Evolutionary conservation across 116 monocot genomes (phyloP).

Genomic region (Papilionanthe hybrid): DNA sequence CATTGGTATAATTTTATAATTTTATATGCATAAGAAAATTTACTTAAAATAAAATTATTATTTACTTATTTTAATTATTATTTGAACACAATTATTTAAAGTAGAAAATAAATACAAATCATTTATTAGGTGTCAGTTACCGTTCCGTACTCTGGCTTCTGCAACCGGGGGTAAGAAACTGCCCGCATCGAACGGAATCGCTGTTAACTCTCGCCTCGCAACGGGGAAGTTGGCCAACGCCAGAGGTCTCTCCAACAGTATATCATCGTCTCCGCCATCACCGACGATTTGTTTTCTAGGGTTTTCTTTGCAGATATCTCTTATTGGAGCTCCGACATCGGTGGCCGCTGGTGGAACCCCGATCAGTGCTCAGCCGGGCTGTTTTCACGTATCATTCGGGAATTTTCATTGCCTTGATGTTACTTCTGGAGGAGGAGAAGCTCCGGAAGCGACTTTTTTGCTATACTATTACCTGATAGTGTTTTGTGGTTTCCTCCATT

Average conservation of each 20-base stretch:
- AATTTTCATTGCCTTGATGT: slow-evolving; percentile 14
- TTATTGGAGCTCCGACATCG: not conserved
- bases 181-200: no score
- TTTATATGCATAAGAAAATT: no score
- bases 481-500: not conserved
- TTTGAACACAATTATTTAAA: no score
- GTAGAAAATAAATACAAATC: no score
- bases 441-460: slow-evolving; percentile 8
- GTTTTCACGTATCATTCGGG: not conserved
- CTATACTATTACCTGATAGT: slow-evolving; percentile 3
- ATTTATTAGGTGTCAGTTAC: no score
- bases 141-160: no score
- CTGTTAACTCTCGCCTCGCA: not conserved
- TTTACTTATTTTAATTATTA: no score
- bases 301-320: not conserved
- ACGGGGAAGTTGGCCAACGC: not conserved
- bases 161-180: no score
- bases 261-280: not conserved
- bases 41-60: no score
- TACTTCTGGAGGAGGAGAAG: slow-evolving; percentile 15
- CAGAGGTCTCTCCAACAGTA: not conserved
- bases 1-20: no score
- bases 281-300: not conserved
- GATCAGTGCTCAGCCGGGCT: not conserved
- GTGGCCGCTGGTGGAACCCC: not conserved